Evolutionary conservation across 2,329 filamentous ascomycete genomes (phyloP), one percentile per base, ranked within the genome.

Genomic region (Curvularia verruculosa): DNA sequence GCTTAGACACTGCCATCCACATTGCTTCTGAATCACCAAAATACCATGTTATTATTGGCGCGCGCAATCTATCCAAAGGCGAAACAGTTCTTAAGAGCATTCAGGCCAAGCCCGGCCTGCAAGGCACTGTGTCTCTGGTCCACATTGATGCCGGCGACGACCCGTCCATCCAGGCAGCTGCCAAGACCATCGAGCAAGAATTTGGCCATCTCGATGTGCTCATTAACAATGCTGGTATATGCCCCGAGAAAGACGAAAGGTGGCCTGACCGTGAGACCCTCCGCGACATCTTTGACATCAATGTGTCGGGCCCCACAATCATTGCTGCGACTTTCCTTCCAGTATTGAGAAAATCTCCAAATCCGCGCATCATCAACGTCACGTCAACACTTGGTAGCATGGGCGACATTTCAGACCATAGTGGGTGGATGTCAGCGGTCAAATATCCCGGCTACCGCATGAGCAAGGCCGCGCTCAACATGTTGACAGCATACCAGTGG

Each of bases 161-260:
- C 41, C 52, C 59, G 0, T 75, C 74, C 2, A 77, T 78, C 41
- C 56, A 66, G 31, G 67, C 71, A 1, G 73, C 75, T 9, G 68
- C 71, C 36, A 70, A 74, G 54, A 68, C 68, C 26, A 59, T 77
- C 18, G 66, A 61, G 54, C 37, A 66, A 9, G 65, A 70, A 4
- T 73, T 65, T 28, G 65, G 63, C 36, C 64, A 58, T n/a, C 83
- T 96, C 68, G 90, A 96, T 78, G 90, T 96, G 54, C 79, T 96
- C 37, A 79, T 96, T 80, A 96, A 96, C 83, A 96, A 96, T 75
- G 92, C 92, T 28, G 92, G 91, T 18, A 77, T 84, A 4, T 76
- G 79, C 21, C 40, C 37, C 5, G 57, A 67, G 31, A 36, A 39
- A 15, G 47, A 56, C 3, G 52, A 26, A 1, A 34, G 49, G 29